phyloP scores from a whole-genome alignment of 1,284 basidiomycete genomes.

The Golubevia pallescens region DNA sequence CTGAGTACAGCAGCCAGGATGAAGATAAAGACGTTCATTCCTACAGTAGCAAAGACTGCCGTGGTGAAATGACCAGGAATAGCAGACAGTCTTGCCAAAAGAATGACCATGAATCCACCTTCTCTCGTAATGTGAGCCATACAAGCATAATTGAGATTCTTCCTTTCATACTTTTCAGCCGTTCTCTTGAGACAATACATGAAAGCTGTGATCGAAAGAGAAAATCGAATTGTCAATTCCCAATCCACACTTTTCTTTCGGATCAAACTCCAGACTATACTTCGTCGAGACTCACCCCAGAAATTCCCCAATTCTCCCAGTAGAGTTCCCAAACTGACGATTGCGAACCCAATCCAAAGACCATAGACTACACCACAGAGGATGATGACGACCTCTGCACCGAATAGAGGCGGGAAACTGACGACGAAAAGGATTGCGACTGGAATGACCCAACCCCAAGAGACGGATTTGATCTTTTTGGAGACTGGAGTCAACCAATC shows the following conservation, averaged over 20 bases:
- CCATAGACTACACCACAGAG: conserved; percentile 81
- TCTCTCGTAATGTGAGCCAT: conserved; percentile 78
- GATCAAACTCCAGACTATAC: neutral
- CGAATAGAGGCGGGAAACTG: conserved; percentile 71
- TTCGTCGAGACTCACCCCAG: conserved; percentile 11
- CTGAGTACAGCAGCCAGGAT: conserved; percentile 76
- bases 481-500: conserved; percentile 73
- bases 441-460: conserved; percentile 79
- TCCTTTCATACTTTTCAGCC: conserved; percentile 76
- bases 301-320: conserved; percentile 55
- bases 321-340: conserved; percentile 41
- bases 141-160: conserved; percentile 77
- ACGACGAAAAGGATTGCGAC: conserved; percentile 79
- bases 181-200: conserved; percentile 71
- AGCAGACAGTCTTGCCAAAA: conserved; percentile 77
- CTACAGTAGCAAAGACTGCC: conserved; percentile 79
- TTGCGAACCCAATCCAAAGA: conserved; percentile 56
- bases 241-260: conserved; percentile 12
- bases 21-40: conserved; percentile 77
- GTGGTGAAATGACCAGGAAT: conserved; percentile 74
- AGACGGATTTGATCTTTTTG: conserved; percentile 70
- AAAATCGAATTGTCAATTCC: conserved; percentile 21
- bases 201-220: conserved; percentile 69
- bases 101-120: conserved; percentile 78
- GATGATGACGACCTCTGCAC: conserved; percentile 77